Percentiles rank a stretch among this genome's conserved stretches.
These are phyloP conservation scores for Radiomyces spectabilis DNA, from an alignment of 192 early-diverging fungal species.

Conservation along the genomic window DNA sequence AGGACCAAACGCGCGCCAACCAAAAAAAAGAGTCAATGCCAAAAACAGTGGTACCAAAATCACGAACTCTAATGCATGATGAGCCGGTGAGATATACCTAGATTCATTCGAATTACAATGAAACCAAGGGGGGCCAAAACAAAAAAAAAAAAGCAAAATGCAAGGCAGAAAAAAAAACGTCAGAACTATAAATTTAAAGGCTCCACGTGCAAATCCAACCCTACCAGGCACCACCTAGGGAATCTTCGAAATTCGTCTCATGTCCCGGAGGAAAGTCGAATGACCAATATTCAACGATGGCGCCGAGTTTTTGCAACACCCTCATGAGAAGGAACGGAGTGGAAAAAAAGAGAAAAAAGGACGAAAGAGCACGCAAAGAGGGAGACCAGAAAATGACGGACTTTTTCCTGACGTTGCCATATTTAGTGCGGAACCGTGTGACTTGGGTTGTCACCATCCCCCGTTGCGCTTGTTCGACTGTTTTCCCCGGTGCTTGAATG, in stretches of 20 bases:
- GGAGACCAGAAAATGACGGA: too few species aligned
- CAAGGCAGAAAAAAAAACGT: too few species aligned
- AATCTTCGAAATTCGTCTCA: constrained; percentile 31
- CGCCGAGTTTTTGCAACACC: constrained; percentile 1
- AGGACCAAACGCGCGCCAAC: constrained; percentile 11
- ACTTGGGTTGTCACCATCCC: too few species aligned
- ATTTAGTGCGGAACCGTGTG: too few species aligned
- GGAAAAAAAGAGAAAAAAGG: constrained; percentile 1
- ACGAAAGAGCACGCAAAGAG: too few species aligned
- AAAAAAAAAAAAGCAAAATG: neutral
- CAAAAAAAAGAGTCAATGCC: constrained; percentile 25
- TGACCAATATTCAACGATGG: neutral
- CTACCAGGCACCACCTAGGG: constrained; percentile 37
- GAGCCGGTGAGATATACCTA: constrained; percentile 45
- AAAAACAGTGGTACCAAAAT: constrained; percentile 28
- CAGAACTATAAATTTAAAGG: neutral
- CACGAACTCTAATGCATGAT: constrained; percentile 38
- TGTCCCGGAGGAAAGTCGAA: constrained; percentile 2
- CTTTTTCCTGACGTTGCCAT: too few species aligned
- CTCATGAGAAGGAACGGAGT: neutral
- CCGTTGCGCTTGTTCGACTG: too few species aligned
- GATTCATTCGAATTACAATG: neutral
- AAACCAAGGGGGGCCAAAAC: neutral
- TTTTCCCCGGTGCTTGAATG: too few species aligned
- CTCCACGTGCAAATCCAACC: too few species aligned